phyloP scores from a whole-genome alignment of 441 rosid species.

The Gossypium aridum region DNA sequence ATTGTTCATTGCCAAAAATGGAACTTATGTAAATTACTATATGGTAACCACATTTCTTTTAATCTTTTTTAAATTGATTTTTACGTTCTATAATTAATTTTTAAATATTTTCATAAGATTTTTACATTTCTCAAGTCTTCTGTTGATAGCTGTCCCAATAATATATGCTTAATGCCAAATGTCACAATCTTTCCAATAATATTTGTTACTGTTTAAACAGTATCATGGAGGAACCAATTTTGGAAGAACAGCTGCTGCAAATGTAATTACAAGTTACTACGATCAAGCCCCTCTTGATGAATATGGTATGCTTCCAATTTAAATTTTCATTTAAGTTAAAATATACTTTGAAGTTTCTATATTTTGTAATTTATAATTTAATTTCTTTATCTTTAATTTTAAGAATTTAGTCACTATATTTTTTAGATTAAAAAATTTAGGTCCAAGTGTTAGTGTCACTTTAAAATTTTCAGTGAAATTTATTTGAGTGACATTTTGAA shows the following conservation, averaged over 20 bases:
- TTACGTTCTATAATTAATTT: too few relatives aligned
- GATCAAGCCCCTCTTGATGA: slow-evolving; percentile 93
- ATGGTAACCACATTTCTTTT: slow-evolving; percentile 41
- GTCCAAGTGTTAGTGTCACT: too few relatives aligned
- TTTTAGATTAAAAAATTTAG: too few relatives aligned
- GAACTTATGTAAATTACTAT: slow-evolving; percentile 82
- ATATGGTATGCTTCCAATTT: slow-evolving; percentile 45
- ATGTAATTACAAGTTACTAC: slow-evolving; percentile 53
- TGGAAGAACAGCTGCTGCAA: slow-evolving; percentile 67
- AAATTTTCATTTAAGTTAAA: neutral
- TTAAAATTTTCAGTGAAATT: too few relatives aligned
- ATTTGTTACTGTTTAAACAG: slow-evolving; percentile 22
- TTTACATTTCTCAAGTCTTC: too few relatives aligned
- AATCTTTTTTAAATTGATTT: neutral
- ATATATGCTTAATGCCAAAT: neutral
- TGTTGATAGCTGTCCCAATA: neutral
- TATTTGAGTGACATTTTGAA: too few relatives aligned
- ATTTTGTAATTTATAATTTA: too few relatives aligned
- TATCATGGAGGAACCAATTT: slow-evolving; percentile 95
- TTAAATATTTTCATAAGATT: too few relatives aligned
- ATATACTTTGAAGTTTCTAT: too few relatives aligned
- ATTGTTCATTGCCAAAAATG: slow-evolving; percentile 61
- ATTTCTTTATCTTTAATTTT: too few relatives aligned
- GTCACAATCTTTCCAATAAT: neutral
- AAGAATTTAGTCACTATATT: too few relatives aligned